Conservation (phyloP, 805 yeast species). For the Monosporozyma solicola region DNA sequence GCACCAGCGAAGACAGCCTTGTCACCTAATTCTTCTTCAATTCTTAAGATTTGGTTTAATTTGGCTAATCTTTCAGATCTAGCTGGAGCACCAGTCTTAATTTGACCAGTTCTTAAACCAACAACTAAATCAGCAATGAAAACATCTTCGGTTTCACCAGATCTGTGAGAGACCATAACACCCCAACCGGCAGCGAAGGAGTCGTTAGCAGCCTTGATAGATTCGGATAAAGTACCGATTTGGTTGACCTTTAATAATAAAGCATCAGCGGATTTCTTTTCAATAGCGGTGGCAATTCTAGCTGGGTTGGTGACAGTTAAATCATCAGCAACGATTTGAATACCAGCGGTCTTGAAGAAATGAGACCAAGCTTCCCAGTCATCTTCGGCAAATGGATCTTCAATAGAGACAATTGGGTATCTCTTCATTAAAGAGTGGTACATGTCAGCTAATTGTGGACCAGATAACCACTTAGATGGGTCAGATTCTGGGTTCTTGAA, state of each 20-base stretch:
- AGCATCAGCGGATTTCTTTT: slow-evolving; percentile 91
- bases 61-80: slow-evolving; percentile 99
- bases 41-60: slow-evolving; percentile 95
- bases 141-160: slow-evolving; percentile 99
- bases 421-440: slow-evolving; percentile 72
- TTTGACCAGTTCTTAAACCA: slow-evolving; percentile 97
- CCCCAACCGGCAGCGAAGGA: slow-evolving; percentile 97
- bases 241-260: slow-evolving; percentile 96
- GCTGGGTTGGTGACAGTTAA: slow-evolving; percentile 97
- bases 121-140: slow-evolving; percentile 96
- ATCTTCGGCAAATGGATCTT: slow-evolving; percentile 99
- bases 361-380: slow-evolving; percentile 98
- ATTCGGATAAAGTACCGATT: slow-evolving; percentile 93
- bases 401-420: slow-evolving; percentile 97
- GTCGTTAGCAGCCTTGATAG: slow-evolving; percentile 93
- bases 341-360: slow-evolving; percentile 65
- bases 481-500: slow-evolving; percentile 96
- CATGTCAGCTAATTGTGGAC: slow-evolving; percentile 76
- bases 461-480: slow-evolving; percentile 82
- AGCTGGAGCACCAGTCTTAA: slow-evolving; percentile 99
- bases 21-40: slow-evolving; percentile 97
- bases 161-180: slow-evolving; percentile 99
- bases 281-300: slow-evolving; percentile 92
- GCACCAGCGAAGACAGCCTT: slow-evolving; percentile 94
- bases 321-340: slow-evolving; percentile 96